A percentile compares a stretch with the other conserved stretches of the same genome.
Conservation (phyloP, 1,284 basidiomycete genomes). For the Cryptococcus deneoformans region DNA sequence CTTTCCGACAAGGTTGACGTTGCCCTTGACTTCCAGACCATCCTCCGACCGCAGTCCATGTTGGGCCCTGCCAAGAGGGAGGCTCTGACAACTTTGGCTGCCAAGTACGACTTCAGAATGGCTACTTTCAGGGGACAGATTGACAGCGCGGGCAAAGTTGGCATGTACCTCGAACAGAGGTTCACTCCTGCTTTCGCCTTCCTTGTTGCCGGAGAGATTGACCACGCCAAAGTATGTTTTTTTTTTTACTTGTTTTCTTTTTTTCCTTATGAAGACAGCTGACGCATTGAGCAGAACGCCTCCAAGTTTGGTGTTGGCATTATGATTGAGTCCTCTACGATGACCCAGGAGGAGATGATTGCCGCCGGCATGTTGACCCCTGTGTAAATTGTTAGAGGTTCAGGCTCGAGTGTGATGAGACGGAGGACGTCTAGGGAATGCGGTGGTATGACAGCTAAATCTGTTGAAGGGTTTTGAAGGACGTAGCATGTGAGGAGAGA, state of each 20-base stretch:
- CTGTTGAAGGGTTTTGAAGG: neutral
- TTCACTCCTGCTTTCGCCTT: constrained; percentile 95
- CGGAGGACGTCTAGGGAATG: neutral
- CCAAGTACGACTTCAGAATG: constrained; percentile 95
- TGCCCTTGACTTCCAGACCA: constrained; percentile 87
- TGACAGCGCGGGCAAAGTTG: constrained; percentile 90
- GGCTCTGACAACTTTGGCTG: constrained; percentile 87
- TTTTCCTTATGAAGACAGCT: neutral
- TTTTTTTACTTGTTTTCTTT: too few species aligned
- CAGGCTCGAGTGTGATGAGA: neutral
- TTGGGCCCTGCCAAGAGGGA: constrained; percentile 66
- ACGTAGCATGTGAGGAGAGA: too few species aligned
- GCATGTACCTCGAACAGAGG: constrained; percentile 90
- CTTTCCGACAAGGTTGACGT: constrained; percentile 96
- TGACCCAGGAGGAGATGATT: constrained; percentile 48
- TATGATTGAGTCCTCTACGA: constrained; percentile 71
- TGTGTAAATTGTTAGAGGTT: constrained; percentile 11
- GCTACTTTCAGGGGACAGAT: constrained; percentile 89
- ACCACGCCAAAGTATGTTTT: constrained; percentile 84
- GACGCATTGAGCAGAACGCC: constrained; percentile 61
- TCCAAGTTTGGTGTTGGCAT: constrained; percentile 95
- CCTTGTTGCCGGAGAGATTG: constrained; percentile 93
- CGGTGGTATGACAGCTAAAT: neutral
- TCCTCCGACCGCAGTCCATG: constrained; percentile 62
- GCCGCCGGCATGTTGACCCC: constrained; percentile 46